Evolutionary conservation across 805 yeast species (phyloP).

Genomic region (Kodamaea restingae): DNA sequence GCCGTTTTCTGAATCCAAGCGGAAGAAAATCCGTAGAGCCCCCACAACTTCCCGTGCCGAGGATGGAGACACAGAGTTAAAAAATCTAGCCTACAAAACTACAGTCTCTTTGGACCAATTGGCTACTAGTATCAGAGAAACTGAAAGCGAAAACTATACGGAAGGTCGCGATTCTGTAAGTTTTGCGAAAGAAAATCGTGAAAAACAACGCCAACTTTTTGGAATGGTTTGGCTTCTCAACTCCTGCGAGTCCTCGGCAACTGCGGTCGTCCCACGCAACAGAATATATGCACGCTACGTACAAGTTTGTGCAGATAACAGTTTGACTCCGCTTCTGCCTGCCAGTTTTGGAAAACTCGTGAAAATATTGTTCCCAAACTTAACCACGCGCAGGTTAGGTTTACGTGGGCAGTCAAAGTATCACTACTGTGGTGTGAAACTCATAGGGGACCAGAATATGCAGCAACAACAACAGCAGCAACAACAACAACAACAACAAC

Average conservation of each 20-base stretch:
- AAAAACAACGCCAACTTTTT: conserved; percentile 68
- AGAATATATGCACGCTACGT: conserved; percentile 41
- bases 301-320: conserved; percentile 34
- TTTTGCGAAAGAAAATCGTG: conserved; percentile 26
- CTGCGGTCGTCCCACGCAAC: conserved; percentile 42
- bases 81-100: conserved; percentile 33
- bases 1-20: conserved; percentile 3
- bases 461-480: conserved; percentile 12
- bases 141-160: conserved; percentile 27
- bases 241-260: conserved; percentile 50
- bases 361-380: conserved; percentile 56
- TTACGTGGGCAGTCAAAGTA: conserved; percentile 78
- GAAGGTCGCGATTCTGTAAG: not conserved
- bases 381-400: conserved; percentile 76
- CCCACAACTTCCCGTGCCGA: conserved; percentile 27
- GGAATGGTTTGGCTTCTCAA: conserved; percentile 79
- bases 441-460: conserved; percentile 32
- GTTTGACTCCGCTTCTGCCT: conserved; percentile 60
- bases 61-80: conserved; percentile 35
- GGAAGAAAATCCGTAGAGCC: conserved; percentile 27
- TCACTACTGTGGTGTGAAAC: conserved; percentile 75
- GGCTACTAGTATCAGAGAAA: conserved; percentile 41
- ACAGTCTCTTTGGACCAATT: conserved; percentile 39
- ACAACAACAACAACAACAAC: conserved; percentile 6
- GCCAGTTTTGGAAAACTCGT: conserved; percentile 69